Evolutionary conservation across 306 rosid genomes (phyloP).

Genomic region (Urtica urens): DNA sequence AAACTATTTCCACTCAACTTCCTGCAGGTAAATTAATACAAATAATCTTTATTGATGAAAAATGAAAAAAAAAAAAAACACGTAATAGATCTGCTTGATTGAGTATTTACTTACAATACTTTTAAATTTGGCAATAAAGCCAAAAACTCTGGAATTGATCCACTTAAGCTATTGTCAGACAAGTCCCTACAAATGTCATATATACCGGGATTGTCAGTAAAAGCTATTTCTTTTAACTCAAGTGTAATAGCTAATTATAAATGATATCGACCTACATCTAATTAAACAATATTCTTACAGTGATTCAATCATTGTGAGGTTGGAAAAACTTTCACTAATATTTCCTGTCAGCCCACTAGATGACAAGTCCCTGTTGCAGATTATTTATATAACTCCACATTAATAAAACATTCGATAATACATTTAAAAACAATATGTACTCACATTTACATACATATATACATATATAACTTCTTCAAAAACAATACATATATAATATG

Average conservation of each 20-base stretch:
- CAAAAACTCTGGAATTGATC: conserved; percentile 5
- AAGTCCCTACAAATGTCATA: conserved; percentile 5
- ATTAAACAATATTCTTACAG: neutral
- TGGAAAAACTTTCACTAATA: neutral
- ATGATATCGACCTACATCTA: too few relatives aligned
- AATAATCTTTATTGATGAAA: neutral
- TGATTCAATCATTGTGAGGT: neutral
- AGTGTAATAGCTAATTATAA: too few relatives aligned
- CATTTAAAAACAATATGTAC: too few relatives aligned
- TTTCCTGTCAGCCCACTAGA: neutral
- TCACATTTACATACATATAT: neutral
- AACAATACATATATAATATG: neutral
- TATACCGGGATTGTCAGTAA: neutral
- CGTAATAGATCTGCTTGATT: neutral
- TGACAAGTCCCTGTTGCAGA: neutral
- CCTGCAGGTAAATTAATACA: conserved; percentile 7
- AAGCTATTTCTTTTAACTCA: too few relatives aligned
- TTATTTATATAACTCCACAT: neutral
- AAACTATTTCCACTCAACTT: conserved; percentile 32
- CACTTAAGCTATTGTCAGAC: conserved; percentile 6
- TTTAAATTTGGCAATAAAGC: neutral
- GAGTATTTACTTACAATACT: neutral
- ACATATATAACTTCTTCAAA: neutral
- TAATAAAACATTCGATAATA: neutral
- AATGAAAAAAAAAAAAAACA: neutral